These are phyloP conservation scores for Papiliotrema fonsecae DNA, from an alignment of 1,284 basidiomycete species.

Conservation along the genomic window DNA sequence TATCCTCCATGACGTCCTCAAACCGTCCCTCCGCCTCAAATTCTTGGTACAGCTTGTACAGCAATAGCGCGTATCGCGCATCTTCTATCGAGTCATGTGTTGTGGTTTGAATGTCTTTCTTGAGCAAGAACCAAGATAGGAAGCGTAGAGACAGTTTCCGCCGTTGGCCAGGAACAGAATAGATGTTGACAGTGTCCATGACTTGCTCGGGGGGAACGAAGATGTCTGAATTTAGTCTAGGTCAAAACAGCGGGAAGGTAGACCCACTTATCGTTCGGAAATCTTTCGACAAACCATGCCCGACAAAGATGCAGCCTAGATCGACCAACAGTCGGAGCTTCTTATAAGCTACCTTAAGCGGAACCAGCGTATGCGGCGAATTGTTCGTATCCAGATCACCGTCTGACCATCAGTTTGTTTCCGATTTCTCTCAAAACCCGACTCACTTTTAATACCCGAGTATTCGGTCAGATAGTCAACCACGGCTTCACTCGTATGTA, in stretches of 20 bases:
- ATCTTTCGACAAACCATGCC: conserved; percentile 98
- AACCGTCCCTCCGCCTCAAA: conserved; percentile 74
- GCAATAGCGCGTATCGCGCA: conserved; percentile 76
- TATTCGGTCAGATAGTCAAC: conserved; percentile 97
- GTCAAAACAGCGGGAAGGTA: neutral
- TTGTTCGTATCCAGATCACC: conserved; percentile 84
- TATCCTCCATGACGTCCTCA: conserved; percentile 78
- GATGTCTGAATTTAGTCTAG: conserved; percentile 61
- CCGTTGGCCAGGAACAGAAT: conserved; percentile 74
- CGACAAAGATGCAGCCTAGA: conserved; percentile 92
- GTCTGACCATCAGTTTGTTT: conserved; percentile 53
- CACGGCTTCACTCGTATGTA: conserved; percentile 88
- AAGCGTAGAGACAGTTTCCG: conserved; percentile 89
- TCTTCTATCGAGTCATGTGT: conserved; percentile 97
- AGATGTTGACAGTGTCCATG: conserved; percentile 93
- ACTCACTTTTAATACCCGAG: conserved; percentile 85
- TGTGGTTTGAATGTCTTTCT: conserved; percentile 85
- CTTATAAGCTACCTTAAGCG: conserved; percentile 94
- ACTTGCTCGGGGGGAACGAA: conserved; percentile 93
- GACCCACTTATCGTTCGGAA: conserved; percentile 93
- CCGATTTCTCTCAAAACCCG: neutral
- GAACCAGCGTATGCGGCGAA: conserved; percentile 84
- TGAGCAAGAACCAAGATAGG: conserved; percentile 86
- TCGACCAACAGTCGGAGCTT: conserved; percentile 93
- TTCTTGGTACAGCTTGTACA: conserved; percentile 78